phyloP scores from a whole-genome alignment of 2,329 filamentous ascomycete species.

The Ambrosiella cleistominuta region DNA sequence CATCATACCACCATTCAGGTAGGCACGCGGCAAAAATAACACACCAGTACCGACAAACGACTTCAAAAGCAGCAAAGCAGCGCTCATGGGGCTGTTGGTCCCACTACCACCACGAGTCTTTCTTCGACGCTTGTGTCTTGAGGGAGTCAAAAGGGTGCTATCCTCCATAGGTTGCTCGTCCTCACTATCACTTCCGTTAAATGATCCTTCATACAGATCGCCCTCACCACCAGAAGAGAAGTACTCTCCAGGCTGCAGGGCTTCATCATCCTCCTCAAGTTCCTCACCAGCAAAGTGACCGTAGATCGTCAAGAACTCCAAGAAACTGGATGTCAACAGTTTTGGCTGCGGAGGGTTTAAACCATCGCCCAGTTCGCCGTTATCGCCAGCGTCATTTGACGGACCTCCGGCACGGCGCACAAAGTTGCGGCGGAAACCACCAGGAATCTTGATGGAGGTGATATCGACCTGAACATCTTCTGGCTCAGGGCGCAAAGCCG shows the following conservation, averaged over 20 bases:
- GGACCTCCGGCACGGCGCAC: conserved; percentile 43
- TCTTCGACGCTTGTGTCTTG: conserved; percentile 54
- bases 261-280: conserved; percentile 90
- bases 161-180: conserved; percentile 75
- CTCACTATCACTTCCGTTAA: conserved; percentile 32
- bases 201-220: conserved; percentile 33
- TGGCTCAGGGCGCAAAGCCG: conserved; percentile 56
- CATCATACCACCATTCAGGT: conserved; percentile 90
- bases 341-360: conserved; percentile 28
- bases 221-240: conserved; percentile 64
- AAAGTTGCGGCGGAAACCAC: conserved; percentile 84
- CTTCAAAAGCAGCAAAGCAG: conserved; percentile 75
- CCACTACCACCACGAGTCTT: conserved; percentile 58
- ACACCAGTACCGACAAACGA: conserved; percentile 96
- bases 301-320: conserved; percentile 89
- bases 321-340: conserved; percentile 77
- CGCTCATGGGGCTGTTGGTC: conserved; percentile 61
- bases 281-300: conserved; percentile 96
- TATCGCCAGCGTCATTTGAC: conserved; percentile 15
- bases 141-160: conserved; percentile 65
- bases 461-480: conserved; percentile 72
- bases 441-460: conserved; percentile 77
- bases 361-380: conserved; percentile 17
- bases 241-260: conserved; percentile 71
- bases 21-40: conserved; percentile 79